Percentiles rank a stretch among this genome's conserved stretches.
Conservation (phyloP, 192 early-diverging fungal genomes). For the Podila minutissima region DNA sequence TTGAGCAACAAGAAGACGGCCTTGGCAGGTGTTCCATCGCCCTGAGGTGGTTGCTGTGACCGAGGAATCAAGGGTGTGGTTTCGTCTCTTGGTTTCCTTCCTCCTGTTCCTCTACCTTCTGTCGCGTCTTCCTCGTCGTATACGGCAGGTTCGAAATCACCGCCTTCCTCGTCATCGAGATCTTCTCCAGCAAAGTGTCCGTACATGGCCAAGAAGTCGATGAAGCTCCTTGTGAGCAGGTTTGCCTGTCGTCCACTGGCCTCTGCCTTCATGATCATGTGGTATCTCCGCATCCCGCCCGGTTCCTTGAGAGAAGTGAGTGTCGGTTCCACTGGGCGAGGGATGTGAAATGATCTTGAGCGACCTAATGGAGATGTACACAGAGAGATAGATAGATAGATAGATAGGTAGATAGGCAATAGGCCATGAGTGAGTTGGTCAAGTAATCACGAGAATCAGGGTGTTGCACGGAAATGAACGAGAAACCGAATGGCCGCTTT, state of each 20-base stretch:
- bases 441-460: too few species aligned
- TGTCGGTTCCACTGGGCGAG: conserved; percentile 61
- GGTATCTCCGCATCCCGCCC: conserved; percentile 92
- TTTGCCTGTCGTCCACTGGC: conserved; percentile 74
- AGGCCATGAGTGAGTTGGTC: too few species aligned
- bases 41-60: conserved; percentile 49
- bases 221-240: conserved; percentile 87
- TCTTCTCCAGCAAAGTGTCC: conserved; percentile 96
- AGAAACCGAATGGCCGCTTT: too few species aligned
- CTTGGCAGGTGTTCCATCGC: conserved; percentile 72
- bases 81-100: conserved; percentile 29
- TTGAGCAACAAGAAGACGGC: conserved; percentile 83
- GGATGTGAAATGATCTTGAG: conserved; percentile 65
- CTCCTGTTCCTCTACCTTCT: conserved; percentile 18
- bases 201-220: conserved; percentile 93
- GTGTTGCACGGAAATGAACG: too few species aligned
- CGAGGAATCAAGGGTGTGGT: conserved; percentile 51
- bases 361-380: conserved; percentile 38
- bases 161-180: conserved; percentile 78
- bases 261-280: conserved; percentile 77
- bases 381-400: neutral
- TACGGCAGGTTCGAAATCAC: conserved; percentile 29
- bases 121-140: conserved; percentile 58
- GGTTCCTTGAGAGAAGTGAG: conserved; percentile 76
- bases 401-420: neutral